Evolutionary conservation across 2,329 filamentous ascomycete genomes (phyloP).

Genomic region (Trichoderma simmonsii): DNA sequence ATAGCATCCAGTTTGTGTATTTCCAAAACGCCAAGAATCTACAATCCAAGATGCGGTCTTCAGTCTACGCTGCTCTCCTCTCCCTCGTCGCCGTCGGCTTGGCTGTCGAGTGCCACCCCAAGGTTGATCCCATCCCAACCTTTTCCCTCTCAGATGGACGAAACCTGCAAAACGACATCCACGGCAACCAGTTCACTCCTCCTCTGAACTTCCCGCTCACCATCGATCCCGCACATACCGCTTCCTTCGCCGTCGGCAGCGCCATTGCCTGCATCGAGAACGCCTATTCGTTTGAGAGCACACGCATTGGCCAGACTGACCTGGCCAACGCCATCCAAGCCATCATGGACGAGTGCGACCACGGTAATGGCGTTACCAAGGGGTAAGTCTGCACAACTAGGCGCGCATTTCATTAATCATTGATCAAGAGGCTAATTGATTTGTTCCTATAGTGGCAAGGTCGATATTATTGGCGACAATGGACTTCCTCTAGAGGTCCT

Average conservation of each 20-base stretch:
- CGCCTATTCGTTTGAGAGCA: neutral
- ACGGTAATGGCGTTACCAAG: neutral
- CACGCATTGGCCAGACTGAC: neutral
- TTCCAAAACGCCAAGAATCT: too few species aligned
- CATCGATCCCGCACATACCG: neutral
- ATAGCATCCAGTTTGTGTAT: neutral
- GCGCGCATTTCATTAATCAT: neutral
- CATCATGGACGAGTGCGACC: constrained; percentile 2
- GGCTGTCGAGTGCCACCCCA: neutral
- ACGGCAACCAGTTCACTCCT: neutral
- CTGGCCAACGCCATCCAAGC: neutral
- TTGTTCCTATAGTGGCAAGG: neutral
- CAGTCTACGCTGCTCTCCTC: neutral
- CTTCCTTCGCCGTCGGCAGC: constrained; percentile 1
- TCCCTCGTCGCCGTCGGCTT: constrained; percentile 2
- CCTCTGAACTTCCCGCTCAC: neutral
- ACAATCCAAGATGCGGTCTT: neutral
- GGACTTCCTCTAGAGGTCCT: neutral
- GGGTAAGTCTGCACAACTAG: neutral
- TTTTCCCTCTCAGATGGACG: neutral
- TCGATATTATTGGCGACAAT: neutral
- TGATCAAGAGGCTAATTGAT: neutral
- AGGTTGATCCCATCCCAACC: neutral
- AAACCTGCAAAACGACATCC: neutral
- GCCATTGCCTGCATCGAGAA: constrained; percentile 5